Evolutionary conservation across 805 yeast species (phyloP).

Genomic region (Zygosaccharomyces bisporus): DNA sequence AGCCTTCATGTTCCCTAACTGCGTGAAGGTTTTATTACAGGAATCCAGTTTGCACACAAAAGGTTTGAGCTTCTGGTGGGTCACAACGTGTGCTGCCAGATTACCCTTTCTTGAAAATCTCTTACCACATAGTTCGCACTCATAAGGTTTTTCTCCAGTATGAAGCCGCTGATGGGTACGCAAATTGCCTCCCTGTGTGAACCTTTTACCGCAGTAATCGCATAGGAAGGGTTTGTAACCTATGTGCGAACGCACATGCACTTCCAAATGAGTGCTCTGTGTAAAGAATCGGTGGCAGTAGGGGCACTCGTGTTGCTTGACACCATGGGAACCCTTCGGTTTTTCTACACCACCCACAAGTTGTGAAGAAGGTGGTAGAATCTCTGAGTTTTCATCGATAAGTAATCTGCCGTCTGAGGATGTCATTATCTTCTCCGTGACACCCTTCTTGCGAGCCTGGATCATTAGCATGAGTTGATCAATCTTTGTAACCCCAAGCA

Average conservation of each 20-base stretch:
- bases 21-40: slow-evolving; percentile 84
- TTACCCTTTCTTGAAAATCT: slow-evolving; percentile 88
- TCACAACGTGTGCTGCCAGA: slow-evolving; percentile 78
- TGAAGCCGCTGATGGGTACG: slow-evolving; percentile 82
- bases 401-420: slow-evolving; percentile 67
- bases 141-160: slow-evolving; percentile 89
- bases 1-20: slow-evolving; percentile 87
- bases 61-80: slow-evolving; percentile 78
- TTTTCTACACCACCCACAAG: slow-evolving; percentile 80
- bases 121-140: slow-evolving; percentile 71
- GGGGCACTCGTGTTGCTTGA: slow-evolving; percentile 63
- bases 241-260: slow-evolving; percentile 81
- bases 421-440: slow-evolving; percentile 58
- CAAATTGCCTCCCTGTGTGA: slow-evolving; percentile 87
- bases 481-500: slow-evolving; percentile 81
- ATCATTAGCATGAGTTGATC: slow-evolving; percentile 89
- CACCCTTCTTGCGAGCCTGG: slow-evolving; percentile 79
- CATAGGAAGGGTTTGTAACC: slow-evolving; percentile 85
- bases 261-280: slow-evolving; percentile 89
- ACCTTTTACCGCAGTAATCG: slow-evolving; percentile 69
- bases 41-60: slow-evolving; percentile 73
- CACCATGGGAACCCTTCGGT: slow-evolving; percentile 39
- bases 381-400: slow-evolving; percentile 46
- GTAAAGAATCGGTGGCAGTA: slow-evolving; percentile 78
- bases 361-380: slow-evolving; percentile 56